Percentiles rank a stretch among this genome's conserved stretches.
These are phyloP conservation scores for Tricholoma sp. DNA, from an alignment of 768 basidiomycete species.

Conservation along the genomic window DNA sequence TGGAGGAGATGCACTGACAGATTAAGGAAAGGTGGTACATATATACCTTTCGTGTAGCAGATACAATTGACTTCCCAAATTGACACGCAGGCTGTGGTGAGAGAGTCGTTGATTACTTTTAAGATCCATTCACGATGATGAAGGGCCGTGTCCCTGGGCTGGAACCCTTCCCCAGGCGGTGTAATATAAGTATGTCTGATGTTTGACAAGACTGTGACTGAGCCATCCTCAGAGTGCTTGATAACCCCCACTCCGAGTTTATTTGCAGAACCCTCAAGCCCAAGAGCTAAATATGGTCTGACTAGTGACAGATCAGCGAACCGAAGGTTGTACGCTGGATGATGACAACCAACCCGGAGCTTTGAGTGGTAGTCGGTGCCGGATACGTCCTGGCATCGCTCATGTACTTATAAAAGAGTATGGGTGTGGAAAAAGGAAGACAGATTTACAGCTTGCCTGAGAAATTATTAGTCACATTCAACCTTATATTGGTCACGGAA, in stretches of 20 bases:
- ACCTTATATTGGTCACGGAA: too few species aligned
- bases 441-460: too few species aligned
- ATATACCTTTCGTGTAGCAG: conserved; percentile 90
- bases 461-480: neutral
- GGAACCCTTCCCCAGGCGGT: conserved; percentile 95
- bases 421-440: too few species aligned
- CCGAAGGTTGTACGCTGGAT: neutral
- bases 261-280: conserved; percentile 97
- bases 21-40: neutral
- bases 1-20: neutral
- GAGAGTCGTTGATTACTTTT: conserved; percentile 72
- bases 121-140: conserved; percentile 95
- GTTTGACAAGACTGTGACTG: conserved; percentile 80
- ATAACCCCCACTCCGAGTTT: conserved; percentile 95
- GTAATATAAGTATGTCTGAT: conserved; percentile 98
- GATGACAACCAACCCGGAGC: conserved; percentile 27
- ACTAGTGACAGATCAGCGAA: conserved; percentile 33
- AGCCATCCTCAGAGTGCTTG: conserved; percentile 70
- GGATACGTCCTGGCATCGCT: conserved; percentile 23
- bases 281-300: conserved; percentile 77
- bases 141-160: conserved; percentile 90
- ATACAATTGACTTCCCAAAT: conserved; percentile 89
- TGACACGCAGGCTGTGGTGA: conserved; percentile 60
- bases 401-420: neutral
- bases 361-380: conserved; percentile 20